Evolutionary conservation across 2,329 filamentous ascomycete species (phyloP).

Genomic region (Triangularia setosa): DNA sequence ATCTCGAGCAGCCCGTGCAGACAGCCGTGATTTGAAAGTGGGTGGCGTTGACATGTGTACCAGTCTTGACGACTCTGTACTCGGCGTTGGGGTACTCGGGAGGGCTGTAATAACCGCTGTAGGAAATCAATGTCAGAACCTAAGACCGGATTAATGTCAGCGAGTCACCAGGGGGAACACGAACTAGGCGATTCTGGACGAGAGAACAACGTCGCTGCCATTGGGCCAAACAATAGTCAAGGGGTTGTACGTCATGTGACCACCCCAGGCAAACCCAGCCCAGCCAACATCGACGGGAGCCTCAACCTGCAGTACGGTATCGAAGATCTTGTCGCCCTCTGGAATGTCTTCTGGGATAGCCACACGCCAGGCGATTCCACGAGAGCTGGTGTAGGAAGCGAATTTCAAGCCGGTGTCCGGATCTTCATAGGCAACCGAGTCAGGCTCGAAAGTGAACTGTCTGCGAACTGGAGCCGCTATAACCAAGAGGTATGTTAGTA

Average conservation of each 20-base stretch:
- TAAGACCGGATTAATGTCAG: too few relatives aligned
- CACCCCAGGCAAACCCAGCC: slow-evolving; percentile 48
- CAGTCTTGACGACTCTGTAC: slow-evolving; percentile 34
- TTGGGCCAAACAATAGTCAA: slow-evolving; percentile 44
- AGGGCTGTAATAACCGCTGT: slow-evolving; percentile 36
- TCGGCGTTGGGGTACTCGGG: slow-evolving; percentile 29
- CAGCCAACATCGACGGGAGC: slow-evolving; percentile 43
- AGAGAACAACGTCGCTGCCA: slow-evolving; percentile 38
- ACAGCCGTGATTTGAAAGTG: slow-evolving; percentile 39
- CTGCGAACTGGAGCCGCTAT: slow-evolving; percentile 13
- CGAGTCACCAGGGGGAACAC: slow-evolving; percentile 20
- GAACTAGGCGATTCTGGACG: slow-evolving; percentile 43
- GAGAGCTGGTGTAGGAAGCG: slow-evolving; percentile 37
- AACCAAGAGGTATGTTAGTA: not conserved
- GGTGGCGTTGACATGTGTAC: slow-evolving; percentile 37
- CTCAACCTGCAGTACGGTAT: slow-evolving; percentile 39
- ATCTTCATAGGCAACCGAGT: slow-evolving; percentile 34
- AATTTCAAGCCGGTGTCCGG: slow-evolving; percentile 41
- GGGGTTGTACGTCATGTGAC: slow-evolving; percentile 46
- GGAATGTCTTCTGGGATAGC: slow-evolving; percentile 33
- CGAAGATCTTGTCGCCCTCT: slow-evolving; percentile 25
- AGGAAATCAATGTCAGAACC: slow-evolving; percentile 8
- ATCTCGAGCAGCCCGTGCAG: slow-evolving; percentile 41
- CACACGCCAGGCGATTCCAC: slow-evolving; percentile 36
- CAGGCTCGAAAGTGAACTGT: slow-evolving; percentile 27